Base-by-base conservation (phyloP, 306 rosid species). In the Castanea crenata region DNA sequence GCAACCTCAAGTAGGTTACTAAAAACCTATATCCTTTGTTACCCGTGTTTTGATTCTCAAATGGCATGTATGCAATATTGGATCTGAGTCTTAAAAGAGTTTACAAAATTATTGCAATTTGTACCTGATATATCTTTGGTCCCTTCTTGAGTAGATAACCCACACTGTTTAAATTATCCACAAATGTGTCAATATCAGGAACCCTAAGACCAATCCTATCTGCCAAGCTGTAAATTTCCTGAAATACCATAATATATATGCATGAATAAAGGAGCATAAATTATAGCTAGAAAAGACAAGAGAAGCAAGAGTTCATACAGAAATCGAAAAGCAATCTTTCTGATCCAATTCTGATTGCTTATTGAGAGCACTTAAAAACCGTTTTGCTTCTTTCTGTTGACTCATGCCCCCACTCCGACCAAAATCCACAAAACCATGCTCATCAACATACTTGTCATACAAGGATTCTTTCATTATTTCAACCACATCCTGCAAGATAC, bases 371-470 rank as follows among this genome's bases (percentile, higher is more conserved):
- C 93, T 89, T 69, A 93, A 80, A 85, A 93, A 95, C 82, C 97
- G 88, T 76, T 95, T 95, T 55, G 97, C 98, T 80, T 92, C 99
- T 86, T 95, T 95, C 81, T 91, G 99, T 84, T 87, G 97, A 84
- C 99, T 95, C 98, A 95, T 95, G 29, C 99, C 99, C 65, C 99
- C 98, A 76, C 99, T 91, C 70, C 98, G 91, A 82, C 97, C 99
- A 77, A 95, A 95, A 82, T 92, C 97, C 80, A 95, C 91, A 70
- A 89, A 63, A n/a, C 99, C 99, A 73, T 92, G 95, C 81, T 92
- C 97, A 63, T 95, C 98, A 69, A 91, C 92, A 63, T 90, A 95
- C 87, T 95, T 95, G 76, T 95, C 98, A 65, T 83, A 95, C 61
- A 95, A 86, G 79, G 99, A 95, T 83, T 95, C 99, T 87, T 91